Evolutionary conservation across 352 stramenopile species (phyloP).

Genomic region (Poterioochromonas sp.): DNA sequence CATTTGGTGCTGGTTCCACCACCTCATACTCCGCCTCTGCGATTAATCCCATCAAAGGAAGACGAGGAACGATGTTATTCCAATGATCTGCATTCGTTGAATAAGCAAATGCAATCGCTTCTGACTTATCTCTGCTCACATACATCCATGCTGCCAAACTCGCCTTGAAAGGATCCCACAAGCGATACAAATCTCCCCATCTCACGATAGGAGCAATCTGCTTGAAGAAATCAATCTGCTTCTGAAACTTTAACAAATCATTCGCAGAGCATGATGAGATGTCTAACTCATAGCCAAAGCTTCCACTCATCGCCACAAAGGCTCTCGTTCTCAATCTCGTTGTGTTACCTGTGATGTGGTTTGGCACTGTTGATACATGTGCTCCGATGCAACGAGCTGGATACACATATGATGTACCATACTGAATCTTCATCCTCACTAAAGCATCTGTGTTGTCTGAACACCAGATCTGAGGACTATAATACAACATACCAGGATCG

Average conservation of each 20-base stretch:
- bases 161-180: slow-evolving; percentile 14
- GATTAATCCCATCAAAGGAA: not conserved
- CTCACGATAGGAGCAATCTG: not conserved
- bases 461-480: slow-evolving; percentile 10
- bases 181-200: slow-evolving; percentile 9
- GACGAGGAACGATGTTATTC: not conserved
- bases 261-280: not conserved
- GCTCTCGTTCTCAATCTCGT: not conserved
- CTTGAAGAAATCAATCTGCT: not conserved
- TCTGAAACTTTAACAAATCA: not conserved
- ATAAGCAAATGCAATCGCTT: slow-evolving; percentile 13
- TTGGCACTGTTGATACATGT: not conserved
- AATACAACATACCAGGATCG: slow-evolving; percentile 6
- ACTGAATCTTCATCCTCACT: not conserved
- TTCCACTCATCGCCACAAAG: slow-evolving; percentile 18
- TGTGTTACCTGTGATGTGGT: slow-evolving; percentile 1
- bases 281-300: slow-evolving; percentile 15
- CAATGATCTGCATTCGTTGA: slow-evolving; percentile 20
- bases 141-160: slow-evolving; percentile 21
- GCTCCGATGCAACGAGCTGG: not conserved
- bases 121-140: not conserved
- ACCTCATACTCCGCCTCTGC: not conserved
- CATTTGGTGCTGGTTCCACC: not conserved
- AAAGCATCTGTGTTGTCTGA: slow-evolving; percentile 18
- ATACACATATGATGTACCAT: not conserved